Evolutionary conservation across 192 early-diverging fungal species (phyloP), one percentile per base, ranked within the genome.

Genomic region (Gaertneriomyces sp.): DNA sequence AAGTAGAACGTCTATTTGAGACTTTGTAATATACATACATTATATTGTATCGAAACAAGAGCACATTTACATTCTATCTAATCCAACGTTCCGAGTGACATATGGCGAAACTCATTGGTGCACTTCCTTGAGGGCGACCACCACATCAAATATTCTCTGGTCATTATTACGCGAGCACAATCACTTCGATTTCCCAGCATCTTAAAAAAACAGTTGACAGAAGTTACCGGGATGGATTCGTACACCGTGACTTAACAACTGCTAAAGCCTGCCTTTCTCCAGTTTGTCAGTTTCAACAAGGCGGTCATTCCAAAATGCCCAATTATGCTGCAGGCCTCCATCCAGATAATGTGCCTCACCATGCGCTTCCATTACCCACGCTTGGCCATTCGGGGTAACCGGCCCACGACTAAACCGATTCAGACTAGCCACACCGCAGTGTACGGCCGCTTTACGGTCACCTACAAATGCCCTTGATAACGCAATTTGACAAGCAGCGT

Each of bases 361-460:
- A 40, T 69, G 43, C 10, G 20, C 40, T 16, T 61, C 66, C 59
- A 69, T 53, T 4, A 12, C 19, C 66, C 66, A 69, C 2, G 43
- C 17, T n/a, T 20, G 12, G 11, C 16, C 38, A 8, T 11, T 20
- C 8, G 25, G 8, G 12, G 8, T 19, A 9, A 8, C 58, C 7
- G 33, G 10, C 58, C 6, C 14, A 40, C 52, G n/a, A 54, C 46
- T 12, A 49, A 67, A 60, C 25, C 57, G 42, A 20, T 47, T 14
- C 12, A 69, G 33, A 6, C 39, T 66, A 8, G 68, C 61, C 12
- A 74, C 73, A n/a, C 68, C 73, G 25, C 68, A 69, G 9, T 39
- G 40, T 4, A 74, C 52, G 3, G 8, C 19, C 4, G 53, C 46
- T 12, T 17, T 4, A 10, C 43, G n/a, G 14, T 53, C 47, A 3